Conservation (phyloP, 192 early-diverging fungal genomes). For the Coemansia sp. region DNA sequence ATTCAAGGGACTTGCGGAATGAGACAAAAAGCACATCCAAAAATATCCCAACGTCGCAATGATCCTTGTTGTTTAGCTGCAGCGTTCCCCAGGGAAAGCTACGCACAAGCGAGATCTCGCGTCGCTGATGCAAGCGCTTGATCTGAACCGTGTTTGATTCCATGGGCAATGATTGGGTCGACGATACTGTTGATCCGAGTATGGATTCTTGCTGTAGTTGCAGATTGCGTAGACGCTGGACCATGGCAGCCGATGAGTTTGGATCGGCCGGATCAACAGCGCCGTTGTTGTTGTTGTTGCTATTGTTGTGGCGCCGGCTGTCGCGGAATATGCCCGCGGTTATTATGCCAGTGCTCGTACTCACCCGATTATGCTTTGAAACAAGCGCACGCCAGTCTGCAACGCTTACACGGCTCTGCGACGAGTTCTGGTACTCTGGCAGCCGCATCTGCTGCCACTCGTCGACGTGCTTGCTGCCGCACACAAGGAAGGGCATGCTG, state of each 20-base stretch:
- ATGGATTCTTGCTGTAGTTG: background rate
- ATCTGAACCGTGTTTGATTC: slow-evolving; percentile 20
- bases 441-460: slow-evolving; percentile 50
- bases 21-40: slow-evolving; percentile 79
- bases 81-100: slow-evolving; percentile 87
- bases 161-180: slow-evolving; percentile 10
- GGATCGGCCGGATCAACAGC: background rate
- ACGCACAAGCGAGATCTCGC: slow-evolving; percentile 70
- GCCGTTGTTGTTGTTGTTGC: background rate
- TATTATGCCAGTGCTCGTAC: slow-evolving; percentile 18
- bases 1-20: slow-evolving; percentile 87
- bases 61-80: slow-evolving; percentile 88
- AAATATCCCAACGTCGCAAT: slow-evolving; percentile 90
- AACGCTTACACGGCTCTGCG: slow-evolving; percentile 24
- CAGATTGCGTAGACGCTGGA: slow-evolving; percentile 1
- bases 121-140: slow-evolving; percentile 27
- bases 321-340: slow-evolving; percentile 37
- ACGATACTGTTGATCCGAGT: slow-evolving; percentile 6
- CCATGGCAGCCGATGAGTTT: background rate
- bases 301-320: slow-evolving; percentile 7
- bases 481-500: slow-evolving; percentile 27
- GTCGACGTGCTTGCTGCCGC: slow-evolving; percentile 44
- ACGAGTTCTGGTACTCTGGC: slow-evolving; percentile 30
- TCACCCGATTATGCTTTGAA: slow-evolving; percentile 28
- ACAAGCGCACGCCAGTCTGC: slow-evolving; percentile 41